Conservation (phyloP, 768 basidiomycete species). For the Rhodotorula graminis region DNA sequence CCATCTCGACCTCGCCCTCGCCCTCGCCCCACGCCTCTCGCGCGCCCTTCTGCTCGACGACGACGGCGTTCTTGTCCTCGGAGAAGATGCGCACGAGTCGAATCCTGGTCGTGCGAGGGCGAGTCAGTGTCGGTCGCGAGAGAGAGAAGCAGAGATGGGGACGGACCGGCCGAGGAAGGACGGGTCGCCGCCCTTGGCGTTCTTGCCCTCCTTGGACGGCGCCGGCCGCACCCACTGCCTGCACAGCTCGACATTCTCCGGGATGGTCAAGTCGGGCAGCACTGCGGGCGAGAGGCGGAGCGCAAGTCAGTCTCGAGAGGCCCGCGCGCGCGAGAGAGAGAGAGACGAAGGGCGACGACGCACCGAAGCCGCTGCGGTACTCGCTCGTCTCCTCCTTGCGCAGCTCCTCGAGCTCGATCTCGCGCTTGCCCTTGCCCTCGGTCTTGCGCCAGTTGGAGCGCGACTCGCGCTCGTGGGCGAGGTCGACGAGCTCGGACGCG, state of each 20-base stretch:
- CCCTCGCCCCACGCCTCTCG: constrained; percentile 20
- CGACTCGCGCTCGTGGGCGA: constrained; percentile 24
- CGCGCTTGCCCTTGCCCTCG: constrained; percentile 38
- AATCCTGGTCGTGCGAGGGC: neutral
- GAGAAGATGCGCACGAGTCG: constrained; percentile 31
- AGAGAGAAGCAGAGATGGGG: neutral
- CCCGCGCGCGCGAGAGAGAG: too few relatives aligned
- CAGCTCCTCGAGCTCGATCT: constrained; percentile 32
- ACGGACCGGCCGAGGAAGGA: constrained; percentile 33
- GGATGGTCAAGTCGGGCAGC: constrained; percentile 29
- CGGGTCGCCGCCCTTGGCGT: constrained; percentile 36
- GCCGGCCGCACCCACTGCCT: constrained; percentile 34
- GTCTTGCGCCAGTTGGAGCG: constrained; percentile 23
- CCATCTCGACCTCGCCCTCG: constrained; percentile 36
- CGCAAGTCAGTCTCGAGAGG: too few relatives aligned
- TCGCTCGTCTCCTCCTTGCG: constrained; percentile 15
- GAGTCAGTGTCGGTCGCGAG: too few relatives aligned
- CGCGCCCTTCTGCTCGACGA: constrained; percentile 25
- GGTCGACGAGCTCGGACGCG: constrained; percentile 23
- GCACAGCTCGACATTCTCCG: constrained; percentile 35
- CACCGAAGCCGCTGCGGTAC: constrained; percentile 36
- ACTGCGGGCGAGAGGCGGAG: neutral
- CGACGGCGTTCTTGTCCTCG: constrained; percentile 22
- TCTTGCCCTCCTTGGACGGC: constrained; percentile 17
- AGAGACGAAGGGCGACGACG: neutral